Base-by-base conservation (phyloP, 2,329 filamentous ascomycete genomes). In the Fusarium abutilonis region DNA sequence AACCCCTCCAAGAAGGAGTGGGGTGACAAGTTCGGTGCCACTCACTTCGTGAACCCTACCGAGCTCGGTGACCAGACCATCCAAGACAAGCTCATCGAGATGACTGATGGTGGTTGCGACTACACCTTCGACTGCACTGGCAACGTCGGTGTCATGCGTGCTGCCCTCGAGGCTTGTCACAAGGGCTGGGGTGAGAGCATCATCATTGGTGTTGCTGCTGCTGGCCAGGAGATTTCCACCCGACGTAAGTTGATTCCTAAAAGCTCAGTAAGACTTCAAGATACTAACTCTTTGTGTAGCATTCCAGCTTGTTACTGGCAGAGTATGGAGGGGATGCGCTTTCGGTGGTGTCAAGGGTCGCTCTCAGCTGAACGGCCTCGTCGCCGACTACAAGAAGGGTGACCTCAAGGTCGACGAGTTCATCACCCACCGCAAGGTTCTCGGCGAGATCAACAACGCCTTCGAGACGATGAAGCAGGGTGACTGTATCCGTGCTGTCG, bases 41-140 rank as follows among this genome's bases (percentile, higher is more conserved):
- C 95, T 15, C 86, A 98, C 79, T 99, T 99, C 74, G 91, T 99
- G 72, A 98, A 99, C 83, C 95, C 95, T 40, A 88, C 84, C 57
- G 89, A 94, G 78, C 81, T 94, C 62, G 83, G 86, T 69, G 85
- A 83, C 63, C 90, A 94, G 84, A 92, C 86, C 58, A 90, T 98
- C 69, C 92, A 96, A 72, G 92, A 97, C 74, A 90, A 94, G 82
- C 85, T 99, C 65, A 87, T 98, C 69, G 94, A 98, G 80, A 93
- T 98, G 90, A 99, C 95, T 2, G 95, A 98, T 73, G 95, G 95
- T 67, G 95, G 95, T 47, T 96, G 93, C 76, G 95, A 99, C 82
- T 98, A 97, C 83, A 99, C 95, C 45, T 99, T 99, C 76, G 95
- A 99, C 82, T 98, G 95, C 85, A 99, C 95, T 7, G 95, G 95